Conservation (phyloP, 805 yeast genomes). For the Jamesozyma hellenica region DNA sequence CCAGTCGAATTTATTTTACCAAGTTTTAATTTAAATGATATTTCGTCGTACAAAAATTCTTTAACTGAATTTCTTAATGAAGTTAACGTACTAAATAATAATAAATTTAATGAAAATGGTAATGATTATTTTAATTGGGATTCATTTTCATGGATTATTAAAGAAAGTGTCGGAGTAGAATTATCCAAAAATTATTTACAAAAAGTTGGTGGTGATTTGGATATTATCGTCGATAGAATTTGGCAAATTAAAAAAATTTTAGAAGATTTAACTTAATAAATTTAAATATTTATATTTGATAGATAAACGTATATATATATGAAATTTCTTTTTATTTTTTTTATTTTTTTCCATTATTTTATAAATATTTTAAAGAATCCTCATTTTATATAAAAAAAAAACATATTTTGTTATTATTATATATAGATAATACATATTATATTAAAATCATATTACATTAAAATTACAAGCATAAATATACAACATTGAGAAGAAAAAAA, state of each 20-base stretch:
- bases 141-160: conserved; percentile 24
- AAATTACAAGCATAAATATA: too few relatives aligned
- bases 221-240: conserved; percentile 19
- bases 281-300: not conserved
- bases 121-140: conserved; percentile 19
- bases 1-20: conserved; percentile 53
- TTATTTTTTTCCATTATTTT: too few relatives aligned
- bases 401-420: too few relatives aligned
- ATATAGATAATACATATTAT: too few relatives aligned
- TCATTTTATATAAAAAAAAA: not conserved
- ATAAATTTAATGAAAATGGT: conserved; percentile 11
- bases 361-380: too few relatives aligned
- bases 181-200: conserved; percentile 27
- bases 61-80: conserved; percentile 14
- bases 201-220: conserved; percentile 24
- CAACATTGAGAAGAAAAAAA: too few relatives aligned
- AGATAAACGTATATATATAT: not conserved
- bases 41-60: conserved; percentile 12
- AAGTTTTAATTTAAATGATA: conserved; percentile 17
- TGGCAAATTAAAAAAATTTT: conserved; percentile 23
- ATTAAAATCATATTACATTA: too few relatives aligned
- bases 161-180: conserved; percentile 29
- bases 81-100: conserved; percentile 16
- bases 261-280: conserved; percentile 9
- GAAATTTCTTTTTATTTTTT: not conserved